Evolutionary conservation across 352 stramenopile genomes (phyloP).

Genomic region (Pythium sukuiense): DNA sequence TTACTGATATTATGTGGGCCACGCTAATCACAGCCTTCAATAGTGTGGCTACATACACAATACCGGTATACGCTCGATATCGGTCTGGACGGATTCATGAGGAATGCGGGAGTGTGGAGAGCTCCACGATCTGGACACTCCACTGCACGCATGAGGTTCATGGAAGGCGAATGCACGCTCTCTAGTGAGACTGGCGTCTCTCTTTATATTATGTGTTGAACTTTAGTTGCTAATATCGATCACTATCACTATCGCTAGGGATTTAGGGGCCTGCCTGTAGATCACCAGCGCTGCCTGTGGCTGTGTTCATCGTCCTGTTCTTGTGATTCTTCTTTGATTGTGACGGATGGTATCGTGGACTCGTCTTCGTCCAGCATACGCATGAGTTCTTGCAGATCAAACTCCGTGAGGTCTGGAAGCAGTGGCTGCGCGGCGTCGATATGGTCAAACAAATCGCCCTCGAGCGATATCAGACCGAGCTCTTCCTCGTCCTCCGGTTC

Average conservation of each 20-base stretch:
- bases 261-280: not conserved
- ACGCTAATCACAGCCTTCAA: not conserved
- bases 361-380: constrained; percentile 15
- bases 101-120: not conserved
- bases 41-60: too few relatives aligned
- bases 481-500: constrained; percentile 4
- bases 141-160: not conserved
- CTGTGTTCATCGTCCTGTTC: not conserved
- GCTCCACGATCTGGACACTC: not conserved
- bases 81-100: too few relatives aligned
- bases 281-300: not conserved
- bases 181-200: not conserved
- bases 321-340: constrained; percentile 12
- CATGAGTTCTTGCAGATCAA: constrained; percentile 19
- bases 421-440: not conserved
- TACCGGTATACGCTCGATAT: too few relatives aligned
- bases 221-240: not conserved
- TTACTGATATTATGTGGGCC: not conserved
- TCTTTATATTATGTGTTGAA: not conserved
- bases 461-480: not conserved
- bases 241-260: not conserved
- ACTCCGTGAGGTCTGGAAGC: constrained; percentile 13
- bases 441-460: constrained; percentile 5
- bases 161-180: not conserved
- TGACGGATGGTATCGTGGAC: not conserved